These are phyloP conservation scores for Rugonectria rugulosa DNA, from an alignment of 2,329 filamentous ascomycete species.

Conservation along the genomic window DNA sequence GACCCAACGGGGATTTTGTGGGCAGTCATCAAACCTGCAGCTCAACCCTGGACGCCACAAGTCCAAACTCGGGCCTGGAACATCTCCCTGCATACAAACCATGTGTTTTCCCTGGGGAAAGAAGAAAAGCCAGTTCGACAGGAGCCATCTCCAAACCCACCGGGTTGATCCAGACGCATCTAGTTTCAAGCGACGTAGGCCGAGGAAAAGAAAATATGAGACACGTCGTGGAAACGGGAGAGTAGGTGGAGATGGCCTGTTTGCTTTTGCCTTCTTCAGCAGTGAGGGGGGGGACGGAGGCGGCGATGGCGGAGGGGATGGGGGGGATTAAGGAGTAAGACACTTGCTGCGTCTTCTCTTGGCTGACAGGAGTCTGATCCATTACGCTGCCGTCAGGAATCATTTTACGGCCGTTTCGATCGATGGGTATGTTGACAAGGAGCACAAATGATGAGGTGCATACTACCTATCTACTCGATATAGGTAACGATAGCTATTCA, in stretches of 20 bases:
- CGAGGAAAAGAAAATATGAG: constrained; percentile 1
- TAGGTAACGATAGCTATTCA: too few species aligned
- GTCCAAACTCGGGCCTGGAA: not conserved
- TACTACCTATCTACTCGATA: too few species aligned
- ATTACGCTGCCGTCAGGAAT: too few species aligned
- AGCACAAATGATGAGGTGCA: too few species aligned
- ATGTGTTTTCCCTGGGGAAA: not conserved
- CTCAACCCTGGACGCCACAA: not conserved
- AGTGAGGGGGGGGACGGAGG: not conserved
- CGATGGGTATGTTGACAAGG: too few species aligned
- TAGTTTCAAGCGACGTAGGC: constrained; percentile 2
- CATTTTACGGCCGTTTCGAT: too few species aligned
- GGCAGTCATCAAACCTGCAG: not conserved
- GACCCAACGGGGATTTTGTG: too few species aligned
- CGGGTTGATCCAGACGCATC: not conserved
- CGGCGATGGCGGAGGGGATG: not conserved
- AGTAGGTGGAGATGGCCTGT: not conserved
- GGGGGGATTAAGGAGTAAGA: not conserved
- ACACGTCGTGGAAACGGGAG: not conserved
- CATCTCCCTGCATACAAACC: not conserved
- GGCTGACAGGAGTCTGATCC: too few species aligned
- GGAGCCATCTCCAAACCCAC: not conserved
- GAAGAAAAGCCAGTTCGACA: constrained; percentile 3
- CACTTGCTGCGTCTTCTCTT: too few species aligned
- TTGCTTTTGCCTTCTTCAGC: constrained; percentile 10